Evolutionary conservation across 2,329 filamentous ascomycete species (phyloP), one percentile per base, ranked within the genome.

Genomic region (Magnaporthiopsis rhizophila): DNA sequence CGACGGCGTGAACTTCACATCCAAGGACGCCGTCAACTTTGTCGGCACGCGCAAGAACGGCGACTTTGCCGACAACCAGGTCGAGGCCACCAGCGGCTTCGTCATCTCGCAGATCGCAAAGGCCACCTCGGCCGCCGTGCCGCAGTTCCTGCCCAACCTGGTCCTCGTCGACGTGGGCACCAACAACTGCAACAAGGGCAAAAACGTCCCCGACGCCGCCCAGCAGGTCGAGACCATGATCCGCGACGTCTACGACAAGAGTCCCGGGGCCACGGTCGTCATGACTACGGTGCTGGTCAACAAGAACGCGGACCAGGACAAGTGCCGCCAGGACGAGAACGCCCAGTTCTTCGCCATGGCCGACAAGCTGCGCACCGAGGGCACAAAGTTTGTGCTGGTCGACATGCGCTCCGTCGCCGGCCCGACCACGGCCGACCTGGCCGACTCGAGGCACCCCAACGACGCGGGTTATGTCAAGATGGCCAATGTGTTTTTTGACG

Each of bases 231-330:
- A 63, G 12, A 53, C 62, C 8, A 63, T 73, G 64, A 60, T 73
- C 26, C 59, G 65, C 24, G 60, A 64, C 30, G 62, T 72, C 60
- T 70, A 67, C 45, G 9, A 28, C 3, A 59, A 65, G 59, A 72
- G 70, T 64, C 68, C 68, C 28, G 66, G 67, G 8, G 66, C 65
- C n/a, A 69, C 70, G n/a, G 66, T 73, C 11, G 60, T 72, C 0
- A 60, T 72, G 62, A 64, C 71, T 7, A 70, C 67, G 30, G 50
- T 73, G 21, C 62, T 72, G 57, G 67, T 63, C 24, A 69, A 71
- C 63, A 71, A 69, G 60, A 59, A 65, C 11, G 65, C 68, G 1
- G 66, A 57, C 11, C 67, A 67, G 57, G 67, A 67, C 18, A 50
- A 60, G 2, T 65, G 65, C 21, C 65, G 69, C n/a, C 59, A 67